Evolutionary conservation across 1,139 yeast species (phyloP).

Genomic region (Oligophagozyma castellii): DNA sequence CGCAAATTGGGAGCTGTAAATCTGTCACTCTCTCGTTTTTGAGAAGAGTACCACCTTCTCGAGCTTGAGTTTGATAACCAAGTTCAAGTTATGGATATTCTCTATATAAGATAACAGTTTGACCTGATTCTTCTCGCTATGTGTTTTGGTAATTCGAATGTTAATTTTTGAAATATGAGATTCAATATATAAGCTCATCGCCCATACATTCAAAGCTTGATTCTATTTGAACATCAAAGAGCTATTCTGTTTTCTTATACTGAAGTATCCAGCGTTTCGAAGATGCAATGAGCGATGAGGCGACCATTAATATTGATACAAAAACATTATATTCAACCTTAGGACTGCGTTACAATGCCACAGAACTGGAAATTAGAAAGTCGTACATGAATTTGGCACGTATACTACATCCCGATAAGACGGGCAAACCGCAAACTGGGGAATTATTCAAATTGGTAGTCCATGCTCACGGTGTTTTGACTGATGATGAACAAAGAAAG

Average conservation of each 20-base stretch:
- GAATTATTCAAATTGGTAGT: slow-evolving; percentile 21
- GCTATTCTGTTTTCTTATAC: not conserved
- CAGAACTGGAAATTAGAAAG: slow-evolving; percentile 18
- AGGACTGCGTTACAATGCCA: slow-evolving; percentile 17
- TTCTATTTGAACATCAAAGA: not conserved
- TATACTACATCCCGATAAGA: slow-evolving; percentile 23
- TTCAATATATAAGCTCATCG: not conserved
- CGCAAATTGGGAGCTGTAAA: too few relatives aligned
- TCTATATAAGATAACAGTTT: too few relatives aligned
- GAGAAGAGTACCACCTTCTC: too few relatives aligned
- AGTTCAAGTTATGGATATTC: too few relatives aligned
- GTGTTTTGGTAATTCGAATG: not conserved
- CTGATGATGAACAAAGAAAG: slow-evolving; percentile 12
- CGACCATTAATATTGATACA: slow-evolving; percentile 10
- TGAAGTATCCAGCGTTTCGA: too few relatives aligned
- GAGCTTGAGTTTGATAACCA: too few relatives aligned
- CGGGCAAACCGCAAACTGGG: slow-evolving; percentile 17
- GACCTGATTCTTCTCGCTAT: not conserved
- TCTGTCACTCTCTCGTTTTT: too few relatives aligned
- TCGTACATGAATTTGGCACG: slow-evolving; percentile 23
- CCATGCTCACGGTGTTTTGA: slow-evolving; percentile 21
- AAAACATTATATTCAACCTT: slow-evolving; percentile 21
- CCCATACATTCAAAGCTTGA: not conserved
- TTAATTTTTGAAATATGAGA: too few relatives aligned
- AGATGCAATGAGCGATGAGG: not conserved